phyloP scores from a whole-genome alignment of 495 filamentous ascomycete genomes.

The Podospora australis region DNA sequence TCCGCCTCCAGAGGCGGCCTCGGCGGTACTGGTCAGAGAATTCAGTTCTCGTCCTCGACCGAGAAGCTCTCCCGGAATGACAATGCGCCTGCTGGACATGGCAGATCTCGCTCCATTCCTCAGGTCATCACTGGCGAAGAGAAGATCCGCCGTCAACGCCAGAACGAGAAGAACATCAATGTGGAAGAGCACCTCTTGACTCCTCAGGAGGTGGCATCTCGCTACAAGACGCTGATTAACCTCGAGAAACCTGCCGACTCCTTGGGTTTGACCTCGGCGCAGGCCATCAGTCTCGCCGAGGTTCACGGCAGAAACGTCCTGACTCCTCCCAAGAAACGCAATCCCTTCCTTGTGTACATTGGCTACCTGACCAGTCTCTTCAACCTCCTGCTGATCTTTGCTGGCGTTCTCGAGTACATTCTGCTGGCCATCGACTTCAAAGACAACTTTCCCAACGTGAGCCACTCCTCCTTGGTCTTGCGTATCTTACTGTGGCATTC shows the following conservation, averaged over 20 bases:
- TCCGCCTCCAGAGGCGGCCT: not conserved
- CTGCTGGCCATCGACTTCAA: constrained; percentile 27
- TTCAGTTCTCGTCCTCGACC: not conserved
- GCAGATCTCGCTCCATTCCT: constrained; percentile 15
- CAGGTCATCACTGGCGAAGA: constrained; percentile 22
- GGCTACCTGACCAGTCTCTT: constrained; percentile 22
- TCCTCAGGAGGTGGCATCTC: constrained; percentile 16
- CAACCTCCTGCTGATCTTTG: constrained; percentile 27
- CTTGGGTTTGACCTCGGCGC: constrained; percentile 16
- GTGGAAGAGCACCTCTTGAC: constrained; percentile 27
- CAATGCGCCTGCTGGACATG: not conserved
- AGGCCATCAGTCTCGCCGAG: constrained; percentile 16
- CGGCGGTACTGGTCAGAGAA: not conserved
- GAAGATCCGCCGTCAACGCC: constrained; percentile 10
- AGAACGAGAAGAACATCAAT: constrained; percentile 20
- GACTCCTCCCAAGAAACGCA: constrained; percentile 24
- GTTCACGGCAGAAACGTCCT: constrained; percentile 23
- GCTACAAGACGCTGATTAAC: constrained; percentile 25
- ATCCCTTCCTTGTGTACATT: constrained; percentile 23
- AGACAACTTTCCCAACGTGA: constrained; percentile 27
- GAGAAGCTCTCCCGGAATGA: not conserved
- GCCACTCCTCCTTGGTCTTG: constrained; percentile 2
- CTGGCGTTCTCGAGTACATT: constrained; percentile 27
- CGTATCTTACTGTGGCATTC: too few species aligned
- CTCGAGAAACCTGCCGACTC: constrained; percentile 20